A percentile compares a stretch with the other conserved stretches of the same genome.
phyloP scores from a whole-genome alignment of 345 rosid species.

The Salix udensis region DNA sequence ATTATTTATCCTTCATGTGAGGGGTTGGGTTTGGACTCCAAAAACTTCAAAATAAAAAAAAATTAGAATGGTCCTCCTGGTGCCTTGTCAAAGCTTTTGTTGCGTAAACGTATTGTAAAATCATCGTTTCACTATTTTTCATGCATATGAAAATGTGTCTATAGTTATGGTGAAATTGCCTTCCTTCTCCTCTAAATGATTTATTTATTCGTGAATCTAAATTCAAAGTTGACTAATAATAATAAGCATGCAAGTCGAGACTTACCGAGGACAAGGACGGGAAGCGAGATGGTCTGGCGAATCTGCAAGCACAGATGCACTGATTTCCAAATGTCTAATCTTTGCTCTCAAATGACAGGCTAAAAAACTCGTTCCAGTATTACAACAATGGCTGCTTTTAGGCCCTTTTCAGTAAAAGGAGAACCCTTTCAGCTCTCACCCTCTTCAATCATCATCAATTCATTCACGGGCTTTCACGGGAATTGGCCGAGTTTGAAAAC shows the following conservation, averaged over 20 bases:
- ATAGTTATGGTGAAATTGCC: too few species aligned
- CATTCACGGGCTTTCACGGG: slow-evolving; percentile 1
- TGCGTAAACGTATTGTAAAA: background rate
- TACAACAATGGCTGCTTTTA: slow-evolving; percentile 17
- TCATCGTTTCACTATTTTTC: background rate
- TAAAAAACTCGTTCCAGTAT: slow-evolving; percentile 18
- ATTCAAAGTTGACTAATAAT: background rate
- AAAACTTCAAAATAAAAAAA: too few species aligned
- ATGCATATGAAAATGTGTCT: too few species aligned
- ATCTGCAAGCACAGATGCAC: background rate
- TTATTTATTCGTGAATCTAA: background rate
- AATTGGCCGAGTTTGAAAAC: slow-evolving; percentile 5
- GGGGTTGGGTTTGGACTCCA: too few species aligned
- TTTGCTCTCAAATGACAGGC: slow-evolving; percentile 19
- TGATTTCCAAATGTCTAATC: background rate
- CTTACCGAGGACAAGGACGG: background rate
- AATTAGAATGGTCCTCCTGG: too few species aligned
- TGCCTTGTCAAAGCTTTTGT: too few species aligned
- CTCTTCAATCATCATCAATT: slow-evolving; percentile 3
- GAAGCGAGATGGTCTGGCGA: slow-evolving; percentile 9
- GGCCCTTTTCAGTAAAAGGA: background rate
- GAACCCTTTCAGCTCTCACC: slow-evolving; percentile 4
- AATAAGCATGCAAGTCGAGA: background rate
- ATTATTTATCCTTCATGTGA: too few species aligned
- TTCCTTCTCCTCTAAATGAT: background rate